phyloP scores from a whole-genome alignment of 257 asterid species.

The Solanum chilense region DNA sequence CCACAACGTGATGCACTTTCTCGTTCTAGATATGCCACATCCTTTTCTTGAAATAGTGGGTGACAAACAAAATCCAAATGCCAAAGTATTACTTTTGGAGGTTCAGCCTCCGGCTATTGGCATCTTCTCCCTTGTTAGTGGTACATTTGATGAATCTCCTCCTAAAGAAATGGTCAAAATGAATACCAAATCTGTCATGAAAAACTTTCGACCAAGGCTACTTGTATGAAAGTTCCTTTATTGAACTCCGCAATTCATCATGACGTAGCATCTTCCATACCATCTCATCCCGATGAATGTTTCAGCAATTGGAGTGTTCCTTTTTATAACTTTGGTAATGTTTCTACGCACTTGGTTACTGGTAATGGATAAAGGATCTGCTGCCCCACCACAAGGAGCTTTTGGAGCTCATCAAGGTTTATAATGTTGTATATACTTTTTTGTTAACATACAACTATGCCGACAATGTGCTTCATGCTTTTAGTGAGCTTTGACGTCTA shows the following conservation, averaged over 20 bases:
- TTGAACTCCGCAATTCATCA: not conserved
- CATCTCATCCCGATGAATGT: not conserved
- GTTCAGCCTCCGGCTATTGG: not conserved
- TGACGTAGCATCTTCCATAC: no score
- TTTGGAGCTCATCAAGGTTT: not conserved
- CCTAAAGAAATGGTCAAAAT: not conserved
- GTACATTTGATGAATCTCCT: not conserved
- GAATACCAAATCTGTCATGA: not conserved
- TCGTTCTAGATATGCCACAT: not conserved
- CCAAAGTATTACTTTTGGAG: not conserved
- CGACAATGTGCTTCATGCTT: not conserved
- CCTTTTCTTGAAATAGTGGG: not conserved
- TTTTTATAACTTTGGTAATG: not conserved
- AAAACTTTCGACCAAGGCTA: not conserved
- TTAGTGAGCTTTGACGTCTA: not conserved
- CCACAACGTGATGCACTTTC: not conserved
- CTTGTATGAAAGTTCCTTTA: not conserved
- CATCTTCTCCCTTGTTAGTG: not conserved
- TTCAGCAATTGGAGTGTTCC: not conserved
- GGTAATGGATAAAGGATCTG: not conserved
- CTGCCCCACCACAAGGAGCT: not conserved
- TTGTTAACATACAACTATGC: not conserved
- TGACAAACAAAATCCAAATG: not conserved
- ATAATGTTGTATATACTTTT: not conserved
- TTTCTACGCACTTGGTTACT: not conserved